These are phyloP conservation scores for Tagetes erecta DNA, from an alignment of 129 eudicot species.

Conservation along the genomic window DNA sequence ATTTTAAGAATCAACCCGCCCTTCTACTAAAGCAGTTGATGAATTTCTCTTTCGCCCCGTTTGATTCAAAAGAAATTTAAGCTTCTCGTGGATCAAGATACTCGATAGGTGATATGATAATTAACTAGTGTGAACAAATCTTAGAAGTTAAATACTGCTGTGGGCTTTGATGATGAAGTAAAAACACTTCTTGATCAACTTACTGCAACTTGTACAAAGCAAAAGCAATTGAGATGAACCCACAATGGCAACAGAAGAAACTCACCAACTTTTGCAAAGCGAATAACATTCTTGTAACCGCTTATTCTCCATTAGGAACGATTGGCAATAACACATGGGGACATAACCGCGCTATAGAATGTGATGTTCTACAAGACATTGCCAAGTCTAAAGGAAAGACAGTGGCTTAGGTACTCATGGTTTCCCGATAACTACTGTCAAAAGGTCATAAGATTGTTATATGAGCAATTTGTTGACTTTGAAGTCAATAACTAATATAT, in stretches of 20 bases:
- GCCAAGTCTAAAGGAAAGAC: background rate
- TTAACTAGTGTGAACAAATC: no score
- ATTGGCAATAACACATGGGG: slow-evolving; percentile 40
- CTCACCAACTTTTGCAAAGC: slow-evolving; percentile 19
- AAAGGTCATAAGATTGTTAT: slow-evolving; percentile 35
- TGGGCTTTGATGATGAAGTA: no score
- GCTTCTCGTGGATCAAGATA: no score
- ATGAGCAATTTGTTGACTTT: background rate
- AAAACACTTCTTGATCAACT: no score
- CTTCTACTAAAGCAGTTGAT: no score
- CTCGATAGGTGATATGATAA: no score
- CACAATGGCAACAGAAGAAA: slow-evolving; percentile 47
- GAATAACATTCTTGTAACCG: slow-evolving; percentile 35
- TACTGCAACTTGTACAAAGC: no score
- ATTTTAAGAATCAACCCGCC: no score
- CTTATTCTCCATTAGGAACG: slow-evolving; percentile 50
- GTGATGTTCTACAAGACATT: background rate
- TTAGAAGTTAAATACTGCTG: no score
- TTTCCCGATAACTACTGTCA: slow-evolving; percentile 37
- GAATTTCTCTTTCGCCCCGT: no score
- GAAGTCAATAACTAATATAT: background rate
- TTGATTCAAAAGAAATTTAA: no score
- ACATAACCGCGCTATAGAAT: slow-evolving; percentile 31
- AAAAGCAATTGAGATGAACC: slow-evolving; percentile 44
- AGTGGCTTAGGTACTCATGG: slow-evolving; percentile 36